Evolutionary conservation across 2,329 filamentous ascomycete species (phyloP).

Genomic region (Colletotrichum musae): DNA sequence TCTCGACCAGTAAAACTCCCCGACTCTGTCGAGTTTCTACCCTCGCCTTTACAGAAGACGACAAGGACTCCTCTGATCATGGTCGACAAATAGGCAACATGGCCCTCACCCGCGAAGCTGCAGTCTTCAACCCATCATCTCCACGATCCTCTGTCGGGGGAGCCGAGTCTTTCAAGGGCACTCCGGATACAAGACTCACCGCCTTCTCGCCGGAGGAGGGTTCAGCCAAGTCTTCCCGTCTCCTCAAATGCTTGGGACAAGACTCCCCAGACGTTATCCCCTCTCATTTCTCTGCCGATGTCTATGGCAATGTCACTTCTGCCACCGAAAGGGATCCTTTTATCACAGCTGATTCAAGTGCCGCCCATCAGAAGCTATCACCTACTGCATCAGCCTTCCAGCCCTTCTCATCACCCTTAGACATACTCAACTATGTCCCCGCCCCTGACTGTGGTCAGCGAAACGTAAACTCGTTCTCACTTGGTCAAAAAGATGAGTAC

Average conservation of each 20-base stretch:
- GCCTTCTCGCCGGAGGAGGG: constrained; percentile 74
- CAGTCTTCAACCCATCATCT: constrained; percentile 59
- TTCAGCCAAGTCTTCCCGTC: constrained; percentile 60
- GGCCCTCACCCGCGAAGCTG: constrained; percentile 17
- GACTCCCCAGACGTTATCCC: constrained; percentile 49
- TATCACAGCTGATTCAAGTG: constrained; percentile 56
- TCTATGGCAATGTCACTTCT: constrained; percentile 45
- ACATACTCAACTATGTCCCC: not conserved
- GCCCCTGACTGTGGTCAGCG: not conserved
- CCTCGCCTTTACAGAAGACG: not conserved
- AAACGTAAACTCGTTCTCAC: not conserved
- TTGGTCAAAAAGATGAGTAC: constrained; percentile 1
- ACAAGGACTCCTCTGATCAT: not conserved
- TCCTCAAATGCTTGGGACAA: constrained; percentile 51
- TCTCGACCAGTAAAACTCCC: too few species aligned
- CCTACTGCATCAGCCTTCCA: constrained; percentile 75
- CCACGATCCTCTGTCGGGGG: constrained; percentile 66
- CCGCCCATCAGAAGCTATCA: constrained; percentile 65
- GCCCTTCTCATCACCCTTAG: constrained; percentile 57
- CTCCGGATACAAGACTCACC: constrained; percentile 75
- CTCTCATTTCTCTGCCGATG: constrained; percentile 45
- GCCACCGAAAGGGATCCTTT: constrained; percentile 68
- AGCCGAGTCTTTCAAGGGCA: constrained; percentile 72
- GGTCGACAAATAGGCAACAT: not conserved
- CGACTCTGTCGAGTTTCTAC: too few species aligned